Evolutionary conservation across 2,329 filamentous ascomycete species (phyloP), one percentile per base, ranked within the genome.

Genomic region (Arthrobotrys musiformis): DNA sequence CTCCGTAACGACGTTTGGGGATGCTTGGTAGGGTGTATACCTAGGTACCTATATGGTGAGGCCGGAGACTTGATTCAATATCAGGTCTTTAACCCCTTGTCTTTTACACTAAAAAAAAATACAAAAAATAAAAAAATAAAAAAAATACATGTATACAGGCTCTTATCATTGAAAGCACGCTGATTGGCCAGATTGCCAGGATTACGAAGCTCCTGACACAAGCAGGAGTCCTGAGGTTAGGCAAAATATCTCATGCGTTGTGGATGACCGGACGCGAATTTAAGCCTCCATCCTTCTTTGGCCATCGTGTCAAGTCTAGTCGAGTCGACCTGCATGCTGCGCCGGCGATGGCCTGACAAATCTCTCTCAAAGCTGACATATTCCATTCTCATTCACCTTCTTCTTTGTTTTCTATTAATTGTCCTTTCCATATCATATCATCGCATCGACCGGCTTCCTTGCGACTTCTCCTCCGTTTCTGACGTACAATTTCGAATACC

Each of bases 271-370:
- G 54, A 58, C 54, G 54, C 54, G 54, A 58, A 40, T 24, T 37
- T 58, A 58, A 40, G 54, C 54, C 50, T 56, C 50, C 54, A 58
- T 58, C 19, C 33, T 40, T 26, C 54, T 56, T 58, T 58, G 54
- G 54, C 54, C 54, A 58, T 58, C 30, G 54, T 58, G 54, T 58
- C 54, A 58, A 58, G 33, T 58, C 40, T 42, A 19, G 40, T 42
- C 5, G 33, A 19, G 40, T 42, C 5, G 33, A 13, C 33, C 33
- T 37, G 33, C 33, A 37, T 19, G 40, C 15, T 67, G 63, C 42
- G 46, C 56, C 62, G 68, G 63, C 54, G 68, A 72, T 72, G 68
- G 33, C 40, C 68, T 72, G 68, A 72, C 68, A 72, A 64, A 72
- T 70, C 50, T 33, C 26, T 35, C 22, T 35, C 63, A 24, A 44